phyloP scores from a whole-genome alignment of 352 stramenopile genomes.

The Peronospora destructor region DNA sequence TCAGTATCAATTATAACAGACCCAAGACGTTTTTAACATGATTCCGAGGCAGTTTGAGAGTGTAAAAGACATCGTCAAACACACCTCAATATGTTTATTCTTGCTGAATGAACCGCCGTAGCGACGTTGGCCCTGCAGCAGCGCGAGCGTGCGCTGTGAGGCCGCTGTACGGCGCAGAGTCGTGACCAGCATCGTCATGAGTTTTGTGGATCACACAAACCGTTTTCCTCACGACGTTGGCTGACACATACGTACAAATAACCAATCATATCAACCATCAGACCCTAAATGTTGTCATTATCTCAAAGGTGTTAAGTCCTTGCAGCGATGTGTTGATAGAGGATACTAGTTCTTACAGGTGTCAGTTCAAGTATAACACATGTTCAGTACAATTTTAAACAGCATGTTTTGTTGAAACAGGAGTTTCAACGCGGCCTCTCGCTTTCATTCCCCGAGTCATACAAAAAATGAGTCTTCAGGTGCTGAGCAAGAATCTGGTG shows the following conservation, averaged over 20 bases:
- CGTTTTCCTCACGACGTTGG: slow-evolving; percentile 13
- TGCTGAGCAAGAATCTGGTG: slow-evolving; percentile 28
- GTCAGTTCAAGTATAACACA: neutral
- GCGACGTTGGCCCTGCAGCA: slow-evolving; percentile 60
- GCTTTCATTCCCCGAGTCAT: slow-evolving; percentile 11
- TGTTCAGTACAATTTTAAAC: neutral
- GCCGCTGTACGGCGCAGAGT: slow-evolving; percentile 38
- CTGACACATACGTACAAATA: slow-evolving; percentile 10
- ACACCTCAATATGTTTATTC: slow-evolving; percentile 82
- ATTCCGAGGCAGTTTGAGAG: neutral
- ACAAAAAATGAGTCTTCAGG: slow-evolving; percentile 29
- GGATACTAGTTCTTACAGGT: neutral
- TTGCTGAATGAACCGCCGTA: slow-evolving; percentile 68
- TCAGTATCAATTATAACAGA: slow-evolving; percentile 4
- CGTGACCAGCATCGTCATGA: slow-evolving; percentile 39
- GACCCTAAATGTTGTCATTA: slow-evolving; percentile 8
- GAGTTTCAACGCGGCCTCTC: neutral
- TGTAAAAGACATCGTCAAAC: neutral
- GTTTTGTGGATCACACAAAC: slow-evolving; percentile 15
- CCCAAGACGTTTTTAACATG: neutral
- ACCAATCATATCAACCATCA: slow-evolving; percentile 5
- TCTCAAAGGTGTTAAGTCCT: no score
- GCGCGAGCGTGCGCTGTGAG: slow-evolving; percentile 35
- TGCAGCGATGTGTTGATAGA: neutral
- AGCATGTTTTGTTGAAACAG: slow-evolving; percentile 10